Base-by-base conservation (phyloP, 192 early-diverging fungal species). In the Linnemannia zychae region DNA sequence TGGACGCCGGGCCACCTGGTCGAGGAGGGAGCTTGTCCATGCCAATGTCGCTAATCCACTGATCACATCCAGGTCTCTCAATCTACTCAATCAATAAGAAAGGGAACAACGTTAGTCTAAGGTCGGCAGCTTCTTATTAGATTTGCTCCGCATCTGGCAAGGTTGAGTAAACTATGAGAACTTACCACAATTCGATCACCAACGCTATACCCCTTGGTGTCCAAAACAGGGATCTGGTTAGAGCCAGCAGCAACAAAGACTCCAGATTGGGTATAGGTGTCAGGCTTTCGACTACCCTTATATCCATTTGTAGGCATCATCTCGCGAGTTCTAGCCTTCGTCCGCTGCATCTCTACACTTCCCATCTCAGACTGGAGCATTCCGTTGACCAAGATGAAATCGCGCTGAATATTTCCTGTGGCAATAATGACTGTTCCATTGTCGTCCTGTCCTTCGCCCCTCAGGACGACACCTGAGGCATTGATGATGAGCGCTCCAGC, bases 121-220 rank as follows among this genome's bases (percentile, higher is more conserved):
- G 4, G 6, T 4, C 1, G 7, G 37, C 12, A 4, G 67, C 12
- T 48, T 52, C 44, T 34, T 12, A 22, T 53, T 18, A 48, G 37
- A 6, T 49, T 53, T 38, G 38, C 7, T 18, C 5, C 47, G 38
- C 20, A 38, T 4, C 22, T 1, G n/a, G 47, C 9, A n/a, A 40
- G 1, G 36, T 31, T 49, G 22, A 3, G 3, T 44, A 9, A 44
- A 6, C 24, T 52, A n/a, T 5, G 31, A 20, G 11, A 36, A 67
- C 83, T 37, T 79, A 85, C 83, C 73, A 85, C 83, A 79, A 85
- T 85, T 33, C 28, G 53, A 40, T 85, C 83, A 20, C 83, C 83
- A 18, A 85, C 74, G 7, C 75, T 71, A n/a, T 85, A 85, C 16
- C 78, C 78, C 16, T 72, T 72, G 16, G 74, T 85, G 38, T 70